A percentile compares a stretch with the other conserved stretches of the same genome.
Evolutionary conservation across 2,329 filamentous ascomycete species (phyloP).

Genomic region (Ceratocystis smalleyi): DNA sequence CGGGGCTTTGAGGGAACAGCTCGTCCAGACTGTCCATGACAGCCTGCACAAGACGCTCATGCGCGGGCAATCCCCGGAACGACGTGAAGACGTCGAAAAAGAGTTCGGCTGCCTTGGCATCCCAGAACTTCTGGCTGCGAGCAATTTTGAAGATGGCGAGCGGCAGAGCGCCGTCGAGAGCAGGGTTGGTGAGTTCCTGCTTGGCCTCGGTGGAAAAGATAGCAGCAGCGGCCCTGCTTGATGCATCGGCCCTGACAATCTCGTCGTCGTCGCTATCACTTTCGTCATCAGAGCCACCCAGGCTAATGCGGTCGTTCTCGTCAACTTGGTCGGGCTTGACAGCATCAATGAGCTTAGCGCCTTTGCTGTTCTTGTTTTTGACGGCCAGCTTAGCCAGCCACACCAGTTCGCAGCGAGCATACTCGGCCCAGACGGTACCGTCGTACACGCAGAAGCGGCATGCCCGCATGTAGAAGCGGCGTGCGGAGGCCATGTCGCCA

Average conservation of each 20-base stretch:
- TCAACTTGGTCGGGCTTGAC: conserved; percentile 34
- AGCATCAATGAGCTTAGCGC: conserved; percentile 23
- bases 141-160: conserved; percentile 81
- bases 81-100: conserved; percentile 69
- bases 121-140: conserved; percentile 59
- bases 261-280: conserved; percentile 28
- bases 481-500: conserved; percentile 73
- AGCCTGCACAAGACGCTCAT: conserved; percentile 53
- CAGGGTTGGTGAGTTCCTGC: conserved; percentile 58
- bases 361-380: conserved; percentile 32
- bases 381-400: conserved; percentile 69
- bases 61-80: conserved; percentile 45
- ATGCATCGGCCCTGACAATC: conserved; percentile 30
- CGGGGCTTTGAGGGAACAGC: conserved; percentile 42
- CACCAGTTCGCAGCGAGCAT: conserved; percentile 79
- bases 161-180: conserved; percentile 83
- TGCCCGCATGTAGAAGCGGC: conserved; percentile 75
- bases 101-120: conserved; percentile 46
- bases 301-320: conserved; percentile 33
- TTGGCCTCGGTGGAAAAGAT: conserved; percentile 34
- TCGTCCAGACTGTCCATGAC: conserved; percentile 51
- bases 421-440: conserved; percentile 69
- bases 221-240: conserved; percentile 27
- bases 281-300: conserved; percentile 29
- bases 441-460: conserved; percentile 74